Evolutionary conservation across 164 flowering plant genomes (phyloP), one percentile per base, ranked within the genome.

Genomic region (Hamamelis virginiana): DNA sequence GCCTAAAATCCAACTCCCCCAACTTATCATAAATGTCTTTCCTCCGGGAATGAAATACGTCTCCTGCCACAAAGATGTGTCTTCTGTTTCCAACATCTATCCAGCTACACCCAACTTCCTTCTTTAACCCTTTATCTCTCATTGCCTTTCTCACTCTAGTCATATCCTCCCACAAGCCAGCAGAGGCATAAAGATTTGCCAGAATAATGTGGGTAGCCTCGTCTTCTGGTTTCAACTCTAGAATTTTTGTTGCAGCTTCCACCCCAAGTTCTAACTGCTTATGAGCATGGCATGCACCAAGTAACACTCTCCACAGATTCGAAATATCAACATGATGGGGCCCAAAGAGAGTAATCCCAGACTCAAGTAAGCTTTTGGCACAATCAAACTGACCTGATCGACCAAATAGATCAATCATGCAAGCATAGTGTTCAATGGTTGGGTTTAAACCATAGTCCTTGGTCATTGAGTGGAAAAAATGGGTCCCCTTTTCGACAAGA

Each of bases 71-170:
- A 66, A 81, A 81, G 12, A 65, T 19, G 51, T 81, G 81, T 65
- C 69, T 71, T 60, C 38, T 69, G 68, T 74, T 78, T n/a, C 68
- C 62, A 13, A 56, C 50, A 33, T 78, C 84, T 21, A 81, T 75
- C 77, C 81, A 78, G 58, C 84, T 81, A 53, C 72, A 72, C 22
- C 83, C 83, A 23, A 46, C 45, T 72, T 80, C 83, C 69, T 75
- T 75, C 46, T 56, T 77, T 58, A 80, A 33, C 25, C 81, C 81
- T 47, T 62, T 70, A 3, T 64, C 64, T 55, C 27, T 65, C 77
- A 77, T 62, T 62, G 43, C 23, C 45, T 62, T 44, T 23, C 83
- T 72, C 61, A 80, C 70, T 43, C 51, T 64, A 12, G 67, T 62
- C 25, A 79, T 72, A 47, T 77, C 78, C 9, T 67, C 53, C 78